A percentile compares a stretch with the other conserved stretches of the same genome.
Conservation (phyloP, 2,329 filamentous ascomycete genomes). For the Fusarium gaditjirri region DNA sequence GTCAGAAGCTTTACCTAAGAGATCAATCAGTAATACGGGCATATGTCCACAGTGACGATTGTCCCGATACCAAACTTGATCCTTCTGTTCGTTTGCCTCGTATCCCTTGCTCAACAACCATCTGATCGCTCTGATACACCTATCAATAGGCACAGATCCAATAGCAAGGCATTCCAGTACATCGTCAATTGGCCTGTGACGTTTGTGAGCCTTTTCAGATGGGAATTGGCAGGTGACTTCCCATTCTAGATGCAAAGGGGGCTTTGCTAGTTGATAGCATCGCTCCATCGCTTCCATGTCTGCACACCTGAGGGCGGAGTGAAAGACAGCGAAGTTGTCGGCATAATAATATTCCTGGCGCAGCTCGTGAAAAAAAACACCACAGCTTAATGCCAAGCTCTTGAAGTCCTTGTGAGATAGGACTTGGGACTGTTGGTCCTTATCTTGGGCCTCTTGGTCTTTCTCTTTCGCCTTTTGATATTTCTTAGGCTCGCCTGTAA, state of each 20-base stretch:
- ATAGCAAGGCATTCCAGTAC: not conserved
- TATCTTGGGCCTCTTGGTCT: too few species aligned
- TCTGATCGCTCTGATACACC: not conserved
- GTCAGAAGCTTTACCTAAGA: not conserved
- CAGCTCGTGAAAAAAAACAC: not conserved
- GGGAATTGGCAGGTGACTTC: not conserved
- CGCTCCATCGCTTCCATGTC: not conserved
- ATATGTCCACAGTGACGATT: not conserved
- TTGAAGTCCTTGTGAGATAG: not conserved
- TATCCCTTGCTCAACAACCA: not conserved
- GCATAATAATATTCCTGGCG: not conserved
- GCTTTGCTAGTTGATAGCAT: not conserved
- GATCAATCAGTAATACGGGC: not conserved
- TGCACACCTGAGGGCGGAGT: not conserved
- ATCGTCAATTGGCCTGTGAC: not conserved
- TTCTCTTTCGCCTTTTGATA: too few species aligned
- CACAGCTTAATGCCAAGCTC: not conserved
- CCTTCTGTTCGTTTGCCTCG: not conserved
- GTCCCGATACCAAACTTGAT: not conserved
- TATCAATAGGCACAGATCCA: not conserved
- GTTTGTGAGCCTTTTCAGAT: rapidly evolving
- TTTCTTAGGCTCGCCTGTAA: not conserved
- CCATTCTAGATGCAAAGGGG: not conserved
- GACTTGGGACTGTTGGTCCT: too few species aligned
- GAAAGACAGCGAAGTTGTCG: not conserved